Percentiles rank a stretch among this genome's conserved stretches.
Conservation (phyloP, 805 yeast genomes). For the Blastobotrys muscicola region DNA sequence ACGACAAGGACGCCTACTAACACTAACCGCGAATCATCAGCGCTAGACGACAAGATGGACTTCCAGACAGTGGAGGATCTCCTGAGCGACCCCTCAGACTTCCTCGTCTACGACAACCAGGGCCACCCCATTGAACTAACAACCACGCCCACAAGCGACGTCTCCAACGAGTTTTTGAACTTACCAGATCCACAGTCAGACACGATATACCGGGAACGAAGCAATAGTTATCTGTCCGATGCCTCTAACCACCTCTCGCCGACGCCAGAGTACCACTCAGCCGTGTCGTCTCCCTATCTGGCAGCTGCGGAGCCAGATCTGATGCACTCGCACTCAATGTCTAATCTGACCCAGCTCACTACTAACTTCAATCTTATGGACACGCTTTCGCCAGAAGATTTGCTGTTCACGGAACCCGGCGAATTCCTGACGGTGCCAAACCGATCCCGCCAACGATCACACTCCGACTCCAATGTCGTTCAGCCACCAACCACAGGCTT, state of each 20-base stretch:
- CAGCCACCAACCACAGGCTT: background rate
- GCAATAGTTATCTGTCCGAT: conserved; percentile 6
- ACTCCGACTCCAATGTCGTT: conserved; percentile 8
- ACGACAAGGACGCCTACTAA: too few species aligned
- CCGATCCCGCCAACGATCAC: conserved; percentile 6
- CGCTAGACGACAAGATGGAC: too few species aligned
- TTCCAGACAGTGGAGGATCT: too few species aligned
- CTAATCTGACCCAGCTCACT: conserved; percentile 11
- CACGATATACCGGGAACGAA: conserved; percentile 5
- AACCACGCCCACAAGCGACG: background rate
- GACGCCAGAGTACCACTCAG: conserved; percentile 12
- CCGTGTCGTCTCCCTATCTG: conserved; percentile 12
- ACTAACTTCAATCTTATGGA: conserved; percentile 8
- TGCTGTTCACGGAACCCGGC: background rate
- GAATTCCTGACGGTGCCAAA: conserved; percentile 1
- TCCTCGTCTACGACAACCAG: too few species aligned
- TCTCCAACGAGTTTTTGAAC: background rate
- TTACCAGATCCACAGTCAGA: background rate
- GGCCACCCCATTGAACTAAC: too few species aligned
- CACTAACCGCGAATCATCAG: too few species aligned
- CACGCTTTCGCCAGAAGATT: background rate
- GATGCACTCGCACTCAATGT: background rate
- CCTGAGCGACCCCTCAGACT: too few species aligned
- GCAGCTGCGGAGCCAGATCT: background rate
- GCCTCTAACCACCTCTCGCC: conserved; percentile 5